A percentile compares a stretch with the other conserved stretches of the same genome.
Evolutionary conservation across 306 rosid genomes (phyloP).

Genomic region (Trichosanthes truncata): DNA sequence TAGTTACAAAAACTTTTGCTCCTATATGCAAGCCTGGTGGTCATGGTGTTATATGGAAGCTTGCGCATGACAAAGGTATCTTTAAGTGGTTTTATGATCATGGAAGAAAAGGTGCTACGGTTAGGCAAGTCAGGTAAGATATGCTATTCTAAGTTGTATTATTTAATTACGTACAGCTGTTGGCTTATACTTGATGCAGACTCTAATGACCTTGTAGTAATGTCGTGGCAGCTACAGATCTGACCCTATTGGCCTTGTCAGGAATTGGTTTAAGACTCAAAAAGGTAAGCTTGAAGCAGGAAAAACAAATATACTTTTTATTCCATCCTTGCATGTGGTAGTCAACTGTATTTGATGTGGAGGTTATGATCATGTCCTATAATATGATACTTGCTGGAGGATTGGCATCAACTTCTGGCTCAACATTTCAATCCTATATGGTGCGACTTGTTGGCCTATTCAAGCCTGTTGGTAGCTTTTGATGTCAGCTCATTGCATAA

Average conservation of each 20-base stretch:
- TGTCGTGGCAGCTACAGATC: slow-evolving; percentile 91
- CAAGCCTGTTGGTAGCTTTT: neutral
- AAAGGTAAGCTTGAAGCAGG: slow-evolving; percentile 41
- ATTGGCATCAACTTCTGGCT: neutral
- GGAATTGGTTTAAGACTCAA: slow-evolving; percentile 82
- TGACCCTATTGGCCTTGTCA: slow-evolving; percentile 84
- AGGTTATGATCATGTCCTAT: neutral
- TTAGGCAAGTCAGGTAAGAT: slow-evolving; percentile 90
- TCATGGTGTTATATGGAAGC: slow-evolving; percentile 96
- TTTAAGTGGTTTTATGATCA: slow-evolving; percentile 79
- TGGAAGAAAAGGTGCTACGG: slow-evolving; percentile 90
- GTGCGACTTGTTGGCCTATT: neutral
- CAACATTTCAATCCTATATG: neutral
- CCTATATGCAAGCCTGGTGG: slow-evolving; percentile 96
- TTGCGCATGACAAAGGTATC: slow-evolving; percentile 82
- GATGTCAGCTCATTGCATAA: neutral
- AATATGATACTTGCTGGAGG: neutral
- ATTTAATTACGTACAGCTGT: slow-evolving; percentile 8
- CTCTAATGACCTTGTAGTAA: slow-evolving; percentile 57
- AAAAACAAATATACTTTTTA: neutral
- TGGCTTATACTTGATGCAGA: slow-evolving; percentile 12
- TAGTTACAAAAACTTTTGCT: slow-evolving; percentile 57
- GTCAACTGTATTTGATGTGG: neutral
- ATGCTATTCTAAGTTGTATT: slow-evolving; percentile 9
- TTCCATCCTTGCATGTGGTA: neutral